A percentile compares a stretch with the other conserved stretches of the same genome.
Evolutionary conservation across 2,329 filamentous ascomycete genomes (phyloP).

Genomic region (Ascocoryne sarcoides): DNA sequence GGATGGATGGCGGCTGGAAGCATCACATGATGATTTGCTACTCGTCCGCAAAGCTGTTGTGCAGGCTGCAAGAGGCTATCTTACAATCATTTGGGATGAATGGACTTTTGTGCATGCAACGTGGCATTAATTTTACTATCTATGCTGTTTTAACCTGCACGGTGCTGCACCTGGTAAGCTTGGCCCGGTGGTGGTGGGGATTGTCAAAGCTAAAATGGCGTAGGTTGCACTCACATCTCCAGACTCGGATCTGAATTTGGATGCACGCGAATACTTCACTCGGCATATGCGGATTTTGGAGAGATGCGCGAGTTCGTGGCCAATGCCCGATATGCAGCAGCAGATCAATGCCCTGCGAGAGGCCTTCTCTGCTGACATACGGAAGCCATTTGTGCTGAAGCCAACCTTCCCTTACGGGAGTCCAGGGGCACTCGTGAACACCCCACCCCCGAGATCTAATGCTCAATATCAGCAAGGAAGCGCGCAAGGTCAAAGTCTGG

Average conservation of each 20-base stretch:
- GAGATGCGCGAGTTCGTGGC: slow-evolving; percentile 72
- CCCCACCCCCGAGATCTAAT: slow-evolving; percentile 18
- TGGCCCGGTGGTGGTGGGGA: too few species aligned
- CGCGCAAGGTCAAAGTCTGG: slow-evolving; percentile 32
- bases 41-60: slow-evolving; percentile 73
- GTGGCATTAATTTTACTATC: slow-evolving; percentile 92
- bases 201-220: too few species aligned
- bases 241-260: slow-evolving; percentile 75
- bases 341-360: slow-evolving; percentile 84
- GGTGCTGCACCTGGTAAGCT: slow-evolving; percentile 81
- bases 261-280: slow-evolving; percentile 82
- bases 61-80: slow-evolving; percentile 77
- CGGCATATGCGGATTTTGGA: slow-evolving; percentile 92
- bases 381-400: slow-evolving; percentile 82
- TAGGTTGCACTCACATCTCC: slow-evolving; percentile 90
- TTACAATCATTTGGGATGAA: slow-evolving; percentile 66
- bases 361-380: slow-evolving; percentile 80
- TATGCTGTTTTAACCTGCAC: slow-evolving; percentile 87
- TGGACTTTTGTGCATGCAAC: slow-evolving; percentile 83
- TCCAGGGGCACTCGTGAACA: slow-evolving; percentile 35
- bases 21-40: slow-evolving; percentile 82
- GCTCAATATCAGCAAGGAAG: slow-evolving; percentile 24
- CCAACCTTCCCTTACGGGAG: slow-evolving; percentile 80
- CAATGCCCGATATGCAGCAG: slow-evolving; percentile 80
- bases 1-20: slow-evolving; percentile 70